Evolutionary conservation across 2,329 filamentous ascomycete genomes (phyloP).

Genomic region (Elsinoe arachidis): DNA sequence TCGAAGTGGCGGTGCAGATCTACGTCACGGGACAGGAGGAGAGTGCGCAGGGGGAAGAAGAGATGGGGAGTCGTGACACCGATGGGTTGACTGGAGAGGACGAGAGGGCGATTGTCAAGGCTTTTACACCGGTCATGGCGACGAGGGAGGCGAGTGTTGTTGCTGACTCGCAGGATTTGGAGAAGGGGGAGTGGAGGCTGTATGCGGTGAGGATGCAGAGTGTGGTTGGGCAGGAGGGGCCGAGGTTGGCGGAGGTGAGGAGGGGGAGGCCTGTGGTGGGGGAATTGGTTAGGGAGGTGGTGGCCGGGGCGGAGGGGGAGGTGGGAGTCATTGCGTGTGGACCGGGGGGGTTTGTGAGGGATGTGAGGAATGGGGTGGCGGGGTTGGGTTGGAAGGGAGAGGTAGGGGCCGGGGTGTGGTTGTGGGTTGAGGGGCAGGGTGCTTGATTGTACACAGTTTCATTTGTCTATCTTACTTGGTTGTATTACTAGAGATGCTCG

Average conservation of each 20-base stretch:
- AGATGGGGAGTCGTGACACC: background rate
- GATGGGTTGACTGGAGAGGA: background rate
- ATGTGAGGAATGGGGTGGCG: constrained; percentile 18
- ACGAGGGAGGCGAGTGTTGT: constrained; percentile 4
- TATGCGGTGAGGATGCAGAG: background rate
- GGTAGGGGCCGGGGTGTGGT: background rate
- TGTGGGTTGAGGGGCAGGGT: constrained; percentile 10
- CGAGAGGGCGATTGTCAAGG: background rate
- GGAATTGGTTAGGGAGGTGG: constrained; percentile 17
- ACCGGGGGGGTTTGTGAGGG: constrained; percentile 18
- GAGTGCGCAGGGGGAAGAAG: background rate
- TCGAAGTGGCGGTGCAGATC: constrained; percentile 20
- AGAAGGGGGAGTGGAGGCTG: background rate
- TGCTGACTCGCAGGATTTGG: constrained; percentile 1
- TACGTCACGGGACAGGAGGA: constrained; percentile 17
- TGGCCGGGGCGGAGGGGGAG: constrained; percentile 21
- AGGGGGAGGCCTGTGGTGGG: constrained; percentile 21
- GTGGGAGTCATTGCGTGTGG: constrained; percentile 21
- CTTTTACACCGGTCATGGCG: constrained; percentile 3
- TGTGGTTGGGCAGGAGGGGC: background rate
- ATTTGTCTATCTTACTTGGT: background rate
- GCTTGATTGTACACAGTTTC: background rate
- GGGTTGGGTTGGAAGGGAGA: background rate
- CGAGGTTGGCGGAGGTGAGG: constrained; percentile 12
- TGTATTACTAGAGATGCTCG: constrained; percentile 10